Evolutionary conservation across 2,329 filamentous ascomycete genomes (phyloP).

Genomic region (Dactylellina sp.): DNA sequence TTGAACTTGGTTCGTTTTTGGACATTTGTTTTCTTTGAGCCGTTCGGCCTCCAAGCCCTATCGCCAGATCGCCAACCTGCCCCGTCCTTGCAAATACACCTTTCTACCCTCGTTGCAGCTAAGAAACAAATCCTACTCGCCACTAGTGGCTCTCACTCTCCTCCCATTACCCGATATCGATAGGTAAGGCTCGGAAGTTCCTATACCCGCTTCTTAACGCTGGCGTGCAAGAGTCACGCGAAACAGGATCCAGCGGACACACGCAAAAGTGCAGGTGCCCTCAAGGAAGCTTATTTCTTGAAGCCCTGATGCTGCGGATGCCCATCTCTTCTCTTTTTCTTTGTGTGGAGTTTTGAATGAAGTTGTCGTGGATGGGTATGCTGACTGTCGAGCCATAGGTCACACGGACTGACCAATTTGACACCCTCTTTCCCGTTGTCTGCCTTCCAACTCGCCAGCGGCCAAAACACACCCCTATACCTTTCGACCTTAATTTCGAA

Average conservation of each 20-base stretch:
- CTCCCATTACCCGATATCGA: slow-evolving; percentile 17
- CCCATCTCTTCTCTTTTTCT: slow-evolving; percentile 9
- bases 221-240: slow-evolving; percentile 51
- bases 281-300: slow-evolving; percentile 30
- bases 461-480: not conserved
- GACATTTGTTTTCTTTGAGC: slow-evolving; percentile 6
- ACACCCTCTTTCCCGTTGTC: slow-evolving; percentile 52
- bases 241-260: slow-evolving; percentile 56
- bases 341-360: slow-evolving; percentile 18
- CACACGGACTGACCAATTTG: slow-evolving; percentile 53
- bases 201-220: slow-evolving; percentile 39
- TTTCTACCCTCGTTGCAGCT: slow-evolving; percentile 4
- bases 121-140: slow-evolving; percentile 22
- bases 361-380: slow-evolving; percentile 44
- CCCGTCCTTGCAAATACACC: not conserved
- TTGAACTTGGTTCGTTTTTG: slow-evolving; percentile 24
- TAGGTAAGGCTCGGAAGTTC: slow-evolving; percentile 54
- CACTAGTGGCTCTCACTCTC: too few species aligned
- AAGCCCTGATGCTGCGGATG: slow-evolving; percentile 30
- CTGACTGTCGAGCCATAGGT: slow-evolving; percentile 56
- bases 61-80: not conserved
- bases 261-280: slow-evolving; percentile 54
- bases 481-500: slow-evolving; percentile 33
- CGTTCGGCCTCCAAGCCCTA: not conserved
- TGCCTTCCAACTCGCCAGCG: slow-evolving; percentile 25